Percentiles rank a stretch among this genome's conserved stretches.
Conservation (phyloP, 192 early-diverging fungal genomes). For the Umbelopsis ramanniana region DNA sequence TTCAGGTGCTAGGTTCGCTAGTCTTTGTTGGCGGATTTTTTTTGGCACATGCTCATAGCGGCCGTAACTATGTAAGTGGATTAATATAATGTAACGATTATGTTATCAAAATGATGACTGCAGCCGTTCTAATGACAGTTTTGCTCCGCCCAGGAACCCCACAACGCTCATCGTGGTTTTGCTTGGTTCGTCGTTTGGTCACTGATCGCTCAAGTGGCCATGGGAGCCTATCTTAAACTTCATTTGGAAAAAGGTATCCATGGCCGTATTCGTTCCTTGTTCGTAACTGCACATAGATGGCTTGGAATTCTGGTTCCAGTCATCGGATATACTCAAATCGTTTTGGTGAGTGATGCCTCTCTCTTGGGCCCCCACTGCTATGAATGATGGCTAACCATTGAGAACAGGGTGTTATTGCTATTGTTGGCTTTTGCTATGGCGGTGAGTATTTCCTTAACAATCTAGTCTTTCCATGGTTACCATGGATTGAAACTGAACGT, state of each 20-base stretch:
- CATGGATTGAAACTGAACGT: neutral
- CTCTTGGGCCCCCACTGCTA: neutral
- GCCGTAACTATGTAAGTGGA: conserved; percentile 56
- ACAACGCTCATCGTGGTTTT: conserved; percentile 69
- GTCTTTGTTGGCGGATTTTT: conserved; percentile 58
- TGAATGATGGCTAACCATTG: neutral
- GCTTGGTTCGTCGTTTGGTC: conserved; percentile 63
- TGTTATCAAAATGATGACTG: too few relatives aligned
- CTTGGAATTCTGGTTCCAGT: conserved; percentile 56
- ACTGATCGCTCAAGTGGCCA: conserved; percentile 50
- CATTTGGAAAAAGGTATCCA: conserved; percentile 61
- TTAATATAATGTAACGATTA: neutral
- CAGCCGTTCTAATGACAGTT: too few relatives aligned
- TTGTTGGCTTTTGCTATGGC: conserved; percentile 64
- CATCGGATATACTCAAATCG: conserved; percentile 66
- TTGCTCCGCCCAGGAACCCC: conserved; percentile 32
- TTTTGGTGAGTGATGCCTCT: conserved; percentile 35
- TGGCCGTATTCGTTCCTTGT: conserved; percentile 52
- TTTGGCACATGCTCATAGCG: conserved; percentile 64
- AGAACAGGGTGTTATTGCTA: conserved; percentile 58
- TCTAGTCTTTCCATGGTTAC: neutral
- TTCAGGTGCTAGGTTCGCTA: conserved; percentile 53
- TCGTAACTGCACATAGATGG: conserved; percentile 54
- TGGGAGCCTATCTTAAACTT: conserved; percentile 64
- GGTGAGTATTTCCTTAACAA: conserved; percentile 29